Base-by-base conservation (phyloP, 495 filamentous ascomycete genomes). In the Delitschia confertaspora region DNA sequence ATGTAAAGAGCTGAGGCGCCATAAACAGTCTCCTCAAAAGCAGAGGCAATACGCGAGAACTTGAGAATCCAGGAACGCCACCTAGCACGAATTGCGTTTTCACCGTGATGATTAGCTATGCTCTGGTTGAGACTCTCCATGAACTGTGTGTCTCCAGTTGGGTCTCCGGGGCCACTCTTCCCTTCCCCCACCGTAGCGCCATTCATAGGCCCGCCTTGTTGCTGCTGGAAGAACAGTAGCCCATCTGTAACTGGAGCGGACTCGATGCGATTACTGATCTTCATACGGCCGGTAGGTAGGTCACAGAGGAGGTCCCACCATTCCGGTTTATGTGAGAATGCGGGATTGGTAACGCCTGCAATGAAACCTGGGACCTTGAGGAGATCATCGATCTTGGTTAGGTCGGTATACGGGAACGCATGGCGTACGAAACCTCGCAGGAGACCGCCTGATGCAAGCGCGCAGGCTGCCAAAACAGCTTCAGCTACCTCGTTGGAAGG, bases 221-320 rank as follows among this genome's bases (percentile, higher is more conserved):
- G 83, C 55, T 89, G 83, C 56, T 93, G 84, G 62, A 93, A 95
- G 58, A 83, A 88, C 4, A 79, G 53, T 4, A 89, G 64, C 1
- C 87, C 87, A 51, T 93, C 88, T 0, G 85, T 93, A 14, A 86
- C 61, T 1, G 79, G 75, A 1, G 83, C 83, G 9, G 67, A 59
- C 42, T 93, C 86, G 42, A 95, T 83, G 49, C 75, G 75, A 57
- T 67, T 79, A 55, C 82, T 93, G 57, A 99, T 95, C 62, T 89
- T 93, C 68, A 99, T 93, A 11, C 86, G 76, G 21, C 91, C 91
- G 2, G 80, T 88, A 3, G 86, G 82, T 21, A 99, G 69, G 60
- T 99, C 91, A 60, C 91, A 99, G 11, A 99, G 72, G 6, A 99
- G 62, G 63, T 99, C 91, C 91, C 91, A 99, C 91, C 91, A 99